These are phyloP conservation scores for Leccinum pellstonianum DNA, from an alignment of 768 basidiomycete species.

Conservation along the genomic window DNA sequence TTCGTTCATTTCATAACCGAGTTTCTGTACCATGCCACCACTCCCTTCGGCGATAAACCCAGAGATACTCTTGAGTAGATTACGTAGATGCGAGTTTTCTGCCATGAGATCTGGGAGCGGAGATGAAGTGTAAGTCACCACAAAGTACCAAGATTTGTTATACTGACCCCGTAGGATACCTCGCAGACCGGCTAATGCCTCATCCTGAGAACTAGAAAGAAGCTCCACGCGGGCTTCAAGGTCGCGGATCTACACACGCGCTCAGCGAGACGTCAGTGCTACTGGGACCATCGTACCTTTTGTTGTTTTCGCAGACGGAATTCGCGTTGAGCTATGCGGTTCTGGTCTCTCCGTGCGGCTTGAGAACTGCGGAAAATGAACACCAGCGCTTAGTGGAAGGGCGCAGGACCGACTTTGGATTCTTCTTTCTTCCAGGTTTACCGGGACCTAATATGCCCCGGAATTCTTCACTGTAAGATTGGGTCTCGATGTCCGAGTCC, in stretches of 20 bases:
- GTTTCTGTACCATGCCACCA: slow-evolving; percentile 71
- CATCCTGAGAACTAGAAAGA: slow-evolving; percentile 88
- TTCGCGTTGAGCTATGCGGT: slow-evolving; percentile 90
- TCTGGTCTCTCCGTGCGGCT: slow-evolving; percentile 85
- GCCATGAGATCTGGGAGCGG: slow-evolving; percentile 69
- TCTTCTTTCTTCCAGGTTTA: slow-evolving; percentile 79
- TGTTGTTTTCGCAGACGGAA: slow-evolving; percentile 92
- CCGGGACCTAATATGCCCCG: slow-evolving; percentile 22
- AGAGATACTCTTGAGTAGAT: slow-evolving; percentile 71
- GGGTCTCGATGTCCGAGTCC: slow-evolving; percentile 73
- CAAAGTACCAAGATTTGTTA: background rate
- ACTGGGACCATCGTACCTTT: slow-evolving; percentile 43
- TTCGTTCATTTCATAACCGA: slow-evolving; percentile 75
- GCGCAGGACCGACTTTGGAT: slow-evolving; percentile 64
- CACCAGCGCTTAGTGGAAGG: slow-evolving; percentile 12
- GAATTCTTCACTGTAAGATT: slow-evolving; percentile 41
- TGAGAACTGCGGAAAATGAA: slow-evolving; percentile 59
- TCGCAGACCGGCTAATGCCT: slow-evolving; percentile 79
- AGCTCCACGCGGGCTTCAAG: slow-evolving; percentile 95
- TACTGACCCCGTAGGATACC: slow-evolving; percentile 72
- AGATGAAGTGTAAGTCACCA: slow-evolving; percentile 3
- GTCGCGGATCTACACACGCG: slow-evolving; percentile 73
- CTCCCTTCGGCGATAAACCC: slow-evolving; percentile 86
- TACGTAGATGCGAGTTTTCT: slow-evolving; percentile 84
- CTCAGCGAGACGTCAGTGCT: slow-evolving; percentile 1